Base-by-base conservation (phyloP, 108 stramenopile genomes). In the Cylindrotheca closterium region DNA sequence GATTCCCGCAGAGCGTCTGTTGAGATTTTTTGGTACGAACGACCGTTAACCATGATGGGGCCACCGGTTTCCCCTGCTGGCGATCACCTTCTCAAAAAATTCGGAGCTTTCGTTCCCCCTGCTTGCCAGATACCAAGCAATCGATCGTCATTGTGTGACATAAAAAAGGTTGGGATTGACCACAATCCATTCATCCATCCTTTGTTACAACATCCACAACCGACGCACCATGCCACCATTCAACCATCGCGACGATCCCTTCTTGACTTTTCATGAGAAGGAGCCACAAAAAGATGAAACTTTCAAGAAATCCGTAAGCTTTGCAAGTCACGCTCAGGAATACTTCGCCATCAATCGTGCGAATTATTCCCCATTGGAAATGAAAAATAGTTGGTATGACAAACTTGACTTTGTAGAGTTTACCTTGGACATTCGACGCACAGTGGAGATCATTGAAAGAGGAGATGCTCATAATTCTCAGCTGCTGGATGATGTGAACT, bases 381-480 rank as follows among this genome's bases (percentile, higher is more conserved):
- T 18, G 10, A 47, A 30, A 19, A 17, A 32, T 42, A 56, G 58
- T 37, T 73, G 71, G 71, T 52, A 65, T 42, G 27, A 56, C 15
- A 19, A 4, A 0, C 25, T 45, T 18, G 71, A 73, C 7, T 65
- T 59, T 26, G 32, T 23, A 1, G 18, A 29, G n/a, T 73, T 73
- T 54, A 50, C 54, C 24, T 26, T 26, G 4, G 64, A 73, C 53
- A 25, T 73, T 30, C 60, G 30, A 22, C 33, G 21, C 32, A 65
- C 63, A 17, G 33, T 73, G 10, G 53, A 60, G 2, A 47, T 73
- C 5, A 15, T 59, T 25, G 37, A 63, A 31, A n/a, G n/a, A n/a
- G n/a, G n/a, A n/a, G 37, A 60, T 58, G 22, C 58, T 65, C 32
- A 55, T 58, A 17, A 32, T 10, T 22, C 51, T 55, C 34, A 15